Percentiles rank a stretch among this genome's conserved stretches.
Conservation (phyloP, 139 green algal species). For the Pseudopediastrum boryanum region DNA sequence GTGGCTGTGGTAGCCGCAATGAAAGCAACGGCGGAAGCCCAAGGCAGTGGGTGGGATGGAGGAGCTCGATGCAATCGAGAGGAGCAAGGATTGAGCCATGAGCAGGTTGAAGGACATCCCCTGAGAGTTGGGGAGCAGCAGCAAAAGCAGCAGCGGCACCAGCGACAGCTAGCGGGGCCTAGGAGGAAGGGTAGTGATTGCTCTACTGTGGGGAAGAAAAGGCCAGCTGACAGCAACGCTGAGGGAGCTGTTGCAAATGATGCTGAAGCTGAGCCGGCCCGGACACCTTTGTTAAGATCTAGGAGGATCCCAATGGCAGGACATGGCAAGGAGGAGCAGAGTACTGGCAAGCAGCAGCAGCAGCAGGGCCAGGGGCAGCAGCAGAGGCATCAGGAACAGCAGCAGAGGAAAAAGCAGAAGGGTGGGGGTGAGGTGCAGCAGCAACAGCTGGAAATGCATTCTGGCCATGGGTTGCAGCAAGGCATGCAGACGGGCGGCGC, state of each 20-base stretch:
- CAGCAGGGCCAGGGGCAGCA: constrained; percentile 10
- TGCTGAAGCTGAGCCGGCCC: background rate
- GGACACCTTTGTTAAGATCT: background rate
- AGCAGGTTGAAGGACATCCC: too few relatives aligned
- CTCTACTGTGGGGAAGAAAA: background rate
- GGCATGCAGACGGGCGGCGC: too few relatives aligned
- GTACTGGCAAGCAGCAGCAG: background rate
- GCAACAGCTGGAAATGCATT: background rate
- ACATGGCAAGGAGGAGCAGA: background rate
- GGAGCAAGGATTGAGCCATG: too few relatives aligned
- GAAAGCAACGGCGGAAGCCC: too few relatives aligned
- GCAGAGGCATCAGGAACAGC: background rate
- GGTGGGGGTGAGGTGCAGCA: background rate
- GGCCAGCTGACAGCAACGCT: background rate
- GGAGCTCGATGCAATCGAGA: too few relatives aligned
- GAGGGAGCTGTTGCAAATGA: background rate
- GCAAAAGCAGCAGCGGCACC: too few relatives aligned
- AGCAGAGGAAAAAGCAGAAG: background rate
- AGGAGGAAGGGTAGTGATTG: too few relatives aligned
- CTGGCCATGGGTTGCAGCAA: background rate
- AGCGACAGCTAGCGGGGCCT: too few relatives aligned
- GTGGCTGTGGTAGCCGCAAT: too few relatives aligned
- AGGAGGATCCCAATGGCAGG: background rate
- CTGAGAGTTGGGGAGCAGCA: too few relatives aligned
- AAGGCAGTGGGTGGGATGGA: too few relatives aligned